Evolutionary conservation across 108 stramenopile genomes (phyloP).

Genomic region (Aureococcus anophagefferens): DNA sequence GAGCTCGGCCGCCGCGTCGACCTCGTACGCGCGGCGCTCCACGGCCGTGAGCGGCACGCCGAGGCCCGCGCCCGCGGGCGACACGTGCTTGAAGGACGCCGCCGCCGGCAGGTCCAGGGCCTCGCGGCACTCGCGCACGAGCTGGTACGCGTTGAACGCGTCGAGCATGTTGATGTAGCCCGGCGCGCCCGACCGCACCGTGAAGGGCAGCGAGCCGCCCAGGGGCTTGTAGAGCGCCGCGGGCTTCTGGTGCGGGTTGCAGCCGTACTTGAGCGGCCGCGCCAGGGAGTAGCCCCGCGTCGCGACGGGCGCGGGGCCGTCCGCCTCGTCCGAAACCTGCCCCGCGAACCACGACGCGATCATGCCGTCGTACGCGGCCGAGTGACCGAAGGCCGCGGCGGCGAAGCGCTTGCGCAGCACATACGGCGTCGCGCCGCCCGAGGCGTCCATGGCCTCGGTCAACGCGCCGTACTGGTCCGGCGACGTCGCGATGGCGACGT

Average conservation of each 20-base stretch:
- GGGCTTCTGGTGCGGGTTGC: conserved; percentile 93
- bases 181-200: conserved; percentile 77
- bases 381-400: conserved; percentile 79
- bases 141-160: conserved; percentile 93
- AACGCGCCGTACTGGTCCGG: conserved; percentile 79
- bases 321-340: conserved; percentile 43
- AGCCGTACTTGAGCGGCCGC: conserved; percentile 82
- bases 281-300: conserved; percentile 78
- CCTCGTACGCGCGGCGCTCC: conserved; percentile 78
- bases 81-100: conserved; percentile 93
- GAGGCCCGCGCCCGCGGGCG: conserved; percentile 92
- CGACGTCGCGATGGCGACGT: conserved; percentile 79
- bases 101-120: conserved; percentile 88
- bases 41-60: conserved; percentile 78
- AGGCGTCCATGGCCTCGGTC: conserved; percentile 53
- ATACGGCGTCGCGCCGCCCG: conserved; percentile 68
- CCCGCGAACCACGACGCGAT: conserved; percentile 80
- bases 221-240: conserved; percentile 69
- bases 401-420: conserved; percentile 68
- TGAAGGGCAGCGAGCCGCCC: conserved; percentile 70
- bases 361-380: conserved; percentile 80
- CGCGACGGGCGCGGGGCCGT: conserved; percentile 42
- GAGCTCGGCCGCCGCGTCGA: conserved; percentile 58
- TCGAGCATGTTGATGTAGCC: conserved; percentile 98
- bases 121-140: conserved; percentile 79